Percentiles rank a stretch among this genome's conserved stretches.
phyloP scores from a whole-genome alignment of 257 asterid genomes.

The Buddleja alternifolia region DNA sequence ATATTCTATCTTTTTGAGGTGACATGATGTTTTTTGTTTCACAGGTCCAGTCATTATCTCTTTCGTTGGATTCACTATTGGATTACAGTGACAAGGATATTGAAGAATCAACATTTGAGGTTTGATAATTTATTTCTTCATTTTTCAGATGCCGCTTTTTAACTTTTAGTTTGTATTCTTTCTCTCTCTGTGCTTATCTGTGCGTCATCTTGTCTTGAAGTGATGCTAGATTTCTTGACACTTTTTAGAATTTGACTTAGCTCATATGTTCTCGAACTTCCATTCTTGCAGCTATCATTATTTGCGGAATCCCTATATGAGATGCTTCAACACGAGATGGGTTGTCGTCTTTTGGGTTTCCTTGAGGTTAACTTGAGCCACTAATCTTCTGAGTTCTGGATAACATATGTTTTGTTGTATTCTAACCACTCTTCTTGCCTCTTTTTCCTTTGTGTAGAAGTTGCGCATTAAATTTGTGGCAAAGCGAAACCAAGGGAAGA shows the following conservation, averaged over 20 bases:
- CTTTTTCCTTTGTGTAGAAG: slow-evolving; percentile 48
- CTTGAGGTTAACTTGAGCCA: slow-evolving; percentile 71
- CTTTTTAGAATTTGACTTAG: not conserved
- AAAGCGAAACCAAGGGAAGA: slow-evolving; percentile 73
- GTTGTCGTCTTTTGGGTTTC: slow-evolving; percentile 74
- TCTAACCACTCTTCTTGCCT: slow-evolving; percentile 10
- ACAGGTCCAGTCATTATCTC: slow-evolving; percentile 82
- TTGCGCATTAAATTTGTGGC: slow-evolving; percentile 55
- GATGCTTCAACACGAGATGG: slow-evolving; percentile 96
- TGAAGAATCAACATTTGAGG: slow-evolving; percentile 93
- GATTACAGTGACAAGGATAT: slow-evolving; percentile 80
- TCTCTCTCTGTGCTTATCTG: slow-evolving; percentile 1
- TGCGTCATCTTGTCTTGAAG: slow-evolving; percentile 1
- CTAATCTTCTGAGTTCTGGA: slow-evolving; percentile 15
- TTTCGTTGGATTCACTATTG: slow-evolving; percentile 92
- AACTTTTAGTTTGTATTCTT: not conserved
- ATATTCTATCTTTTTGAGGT: slow-evolving; percentile 8
- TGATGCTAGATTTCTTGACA: slow-evolving; percentile 2
- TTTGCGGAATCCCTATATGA: slow-evolving; percentile 90
- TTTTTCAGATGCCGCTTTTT: not conserved
- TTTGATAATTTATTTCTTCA: slow-evolving; percentile 24
- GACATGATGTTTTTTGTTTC: slow-evolving; percentile 26
- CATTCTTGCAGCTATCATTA: slow-evolving; percentile 68
- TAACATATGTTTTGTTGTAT: not conserved
- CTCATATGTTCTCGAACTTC: slow-evolving; percentile 6